Evolutionary conservation across 1,284 basidiomycete species (phyloP).

Genomic region (Leccinum solheimii): DNA sequence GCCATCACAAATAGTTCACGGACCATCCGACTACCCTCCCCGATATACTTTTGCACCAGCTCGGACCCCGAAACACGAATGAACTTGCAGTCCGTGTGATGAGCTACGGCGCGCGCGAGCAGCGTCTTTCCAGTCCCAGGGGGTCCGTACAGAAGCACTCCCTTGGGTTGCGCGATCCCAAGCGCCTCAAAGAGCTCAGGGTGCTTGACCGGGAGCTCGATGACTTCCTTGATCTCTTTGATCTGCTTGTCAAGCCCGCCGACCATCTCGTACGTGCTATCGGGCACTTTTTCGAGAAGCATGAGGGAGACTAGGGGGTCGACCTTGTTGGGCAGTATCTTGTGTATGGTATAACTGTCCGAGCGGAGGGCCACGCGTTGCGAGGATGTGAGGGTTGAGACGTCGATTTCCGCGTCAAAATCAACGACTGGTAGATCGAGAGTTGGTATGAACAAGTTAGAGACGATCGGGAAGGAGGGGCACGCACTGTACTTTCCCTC

Average conservation of each 20-base stretch:
- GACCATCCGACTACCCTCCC: constrained; percentile 96
- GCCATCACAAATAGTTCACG: constrained; percentile 99
- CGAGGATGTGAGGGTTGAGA: constrained; percentile 79
- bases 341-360: constrained; percentile 94
- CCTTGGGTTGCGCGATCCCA: constrained; percentile 97
- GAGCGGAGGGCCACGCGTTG: constrained; percentile 95
- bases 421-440: constrained; percentile 80
- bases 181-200: constrained; percentile 96
- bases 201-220: constrained; percentile 97
- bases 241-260: constrained; percentile 98
- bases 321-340: constrained; percentile 93
- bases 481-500: constrained; percentile 95
- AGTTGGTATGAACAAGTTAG: not conserved
- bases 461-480: not conserved
- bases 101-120: constrained; percentile 91
- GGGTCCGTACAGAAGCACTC: constrained; percentile 94
- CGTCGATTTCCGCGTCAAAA: constrained; percentile 86
- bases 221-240: constrained; percentile 99
- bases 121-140: constrained; percentile 98
- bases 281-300: constrained; percentile 99
- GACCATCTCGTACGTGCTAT: constrained; percentile 99
- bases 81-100: constrained; percentile 98
- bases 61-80: constrained; percentile 96
- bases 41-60: constrained; percentile 98
- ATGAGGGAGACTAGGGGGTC: constrained; percentile 95